These are phyloP conservation scores for Nitzschia inconspicua DNA, from an alignment of 108 stramenopile species.

Conservation along the genomic window DNA sequence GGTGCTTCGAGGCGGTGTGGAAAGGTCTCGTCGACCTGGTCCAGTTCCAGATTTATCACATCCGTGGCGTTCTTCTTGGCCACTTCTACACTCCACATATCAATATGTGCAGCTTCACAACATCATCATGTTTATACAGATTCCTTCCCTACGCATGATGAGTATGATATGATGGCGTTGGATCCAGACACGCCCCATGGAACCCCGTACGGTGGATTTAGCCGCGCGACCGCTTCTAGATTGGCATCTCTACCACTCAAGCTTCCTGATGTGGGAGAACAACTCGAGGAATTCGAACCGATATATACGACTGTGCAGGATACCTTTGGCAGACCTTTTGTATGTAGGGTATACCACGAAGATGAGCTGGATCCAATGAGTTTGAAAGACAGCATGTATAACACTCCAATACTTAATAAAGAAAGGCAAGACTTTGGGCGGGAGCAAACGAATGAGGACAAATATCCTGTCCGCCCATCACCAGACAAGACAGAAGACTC, in stretches of 20 bases:
- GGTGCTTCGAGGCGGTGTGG: no score
- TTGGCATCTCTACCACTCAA: slow-evolving; percentile 63
- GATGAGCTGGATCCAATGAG: slow-evolving; percentile 60
- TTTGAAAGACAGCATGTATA: slow-evolving; percentile 66
- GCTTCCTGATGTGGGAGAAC: slow-evolving; percentile 31
- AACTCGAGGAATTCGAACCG: slow-evolving; percentile 22
- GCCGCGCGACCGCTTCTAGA: slow-evolving; percentile 65
- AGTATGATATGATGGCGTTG: slow-evolving; percentile 34
- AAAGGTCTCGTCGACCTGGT: no score
- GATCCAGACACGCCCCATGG: slow-evolving; percentile 55
- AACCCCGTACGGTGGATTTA: slow-evolving; percentile 79
- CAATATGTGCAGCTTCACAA: no score
- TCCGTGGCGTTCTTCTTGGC: no score
- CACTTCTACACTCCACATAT: no score
- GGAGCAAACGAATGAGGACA: no score
- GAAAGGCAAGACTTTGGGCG: no score
- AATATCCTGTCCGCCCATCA: no score
- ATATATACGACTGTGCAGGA: slow-evolving; percentile 58
- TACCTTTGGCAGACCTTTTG: slow-evolving; percentile 47
- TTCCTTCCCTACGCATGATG: slow-evolving; percentile 26
- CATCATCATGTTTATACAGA: slow-evolving; percentile 11
- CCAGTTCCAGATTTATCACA: no score
- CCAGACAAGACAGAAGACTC: no score
- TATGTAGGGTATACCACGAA: slow-evolving; percentile 70
- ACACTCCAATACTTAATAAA: slow-evolving; percentile 13